Evolutionary conservation across 2,329 filamentous ascomycete species (phyloP), one percentile per base, ranked within the genome.

Genomic region (Xylaria sp.): DNA sequence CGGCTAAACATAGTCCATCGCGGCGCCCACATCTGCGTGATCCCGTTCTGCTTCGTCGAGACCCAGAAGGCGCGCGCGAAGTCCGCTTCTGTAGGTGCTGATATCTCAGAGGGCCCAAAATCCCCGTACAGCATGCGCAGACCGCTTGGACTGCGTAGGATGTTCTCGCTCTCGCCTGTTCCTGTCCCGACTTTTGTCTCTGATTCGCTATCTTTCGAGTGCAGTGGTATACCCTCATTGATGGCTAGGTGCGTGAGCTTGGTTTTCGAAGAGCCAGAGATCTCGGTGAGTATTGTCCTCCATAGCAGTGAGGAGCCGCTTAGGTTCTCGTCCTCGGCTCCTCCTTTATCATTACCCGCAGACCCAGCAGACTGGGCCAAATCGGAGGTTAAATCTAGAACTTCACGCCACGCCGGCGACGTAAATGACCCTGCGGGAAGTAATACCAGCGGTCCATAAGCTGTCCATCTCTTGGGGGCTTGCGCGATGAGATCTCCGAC

Each of bases 1-100:
- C 94, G 88, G 70, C 91, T 94, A 79, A 98, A 98, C 94, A 98
- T 98, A 30, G 94, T 97, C 85, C 93, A 94, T 0, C 90, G 81
- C 14, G 95, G 95, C 0, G 94, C 92, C 94, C 94, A 98, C 1
- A 87, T 90, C 81, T 98, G 95, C 42, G 83, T 81, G 66, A 98
- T 92, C 2, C 91, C 92, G 75, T 93, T 93, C 78, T 97, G 94
- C 61, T 85, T 88, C 4, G 91, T 90, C 12, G 85, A 87, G 0
- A 92, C 92, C 95, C 95, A 98, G 70, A 97, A 88, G 0, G 93
- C 90, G 0, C 78, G 66, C 0, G 83, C 78, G 67, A 97, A 92
- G 75, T 95, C 91, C 19, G 30, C 14, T 34, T 36, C 9, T 9
- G 32, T 21, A 14, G 14, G 32, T 19, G 39, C 4, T 11, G 34